Percentiles rank a stretch among this genome's conserved stretches.
phyloP scores from a whole-genome alignment of 306 rosid species.

The Cicer pinnatifidum region DNA sequence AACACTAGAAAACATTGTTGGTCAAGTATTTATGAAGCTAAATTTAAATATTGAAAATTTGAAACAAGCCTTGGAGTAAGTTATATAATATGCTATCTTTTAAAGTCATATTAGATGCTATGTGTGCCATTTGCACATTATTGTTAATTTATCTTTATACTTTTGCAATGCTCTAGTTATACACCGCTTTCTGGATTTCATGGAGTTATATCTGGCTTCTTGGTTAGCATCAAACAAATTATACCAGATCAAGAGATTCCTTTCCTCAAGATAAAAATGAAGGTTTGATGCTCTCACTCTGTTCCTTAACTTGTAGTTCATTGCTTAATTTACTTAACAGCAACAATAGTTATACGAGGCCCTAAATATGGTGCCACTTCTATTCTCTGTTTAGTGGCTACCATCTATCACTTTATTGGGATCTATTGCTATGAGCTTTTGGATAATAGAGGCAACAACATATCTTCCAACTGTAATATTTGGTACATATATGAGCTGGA shows the following conservation, averaged over 20 bases:
- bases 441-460: slow-evolving; percentile 64
- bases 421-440: slow-evolving; percentile 68
- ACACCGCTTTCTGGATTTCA: slow-evolving; percentile 89
- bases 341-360: slow-evolving; percentile 25
- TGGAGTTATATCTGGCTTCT: slow-evolving; percentile 84
- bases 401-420: slow-evolving; percentile 69
- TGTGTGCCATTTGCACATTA: slow-evolving; percentile 16
- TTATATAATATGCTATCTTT: slow-evolving; percentile 4
- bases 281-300: slow-evolving; percentile 55
- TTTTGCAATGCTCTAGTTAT: slow-evolving; percentile 59
- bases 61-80: slow-evolving; percentile 3
- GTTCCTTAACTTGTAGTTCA: slow-evolving; percentile 12
- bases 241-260: slow-evolving; percentile 95
- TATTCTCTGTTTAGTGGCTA: slow-evolving; percentile 73
- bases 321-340: slow-evolving; percentile 26
- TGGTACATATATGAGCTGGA: slow-evolving; percentile 92
- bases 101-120: slow-evolving; percentile 14
- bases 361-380: slow-evolving; percentile 38
- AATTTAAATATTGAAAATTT: slow-evolving; percentile 6
- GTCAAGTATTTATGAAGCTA: slow-evolving; percentile 3
- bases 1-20: slow-evolving; percentile 28
- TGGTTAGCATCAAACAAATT: slow-evolving; percentile 96
- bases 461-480: slow-evolving; percentile 84
- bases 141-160: slow-evolving; percentile 8
- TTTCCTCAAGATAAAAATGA: slow-evolving; percentile 65